A percentile compares a stretch with the other conserved stretches of the same genome.
These are phyloP conservation scores for Athelia sp. DNA, from an alignment of 1,284 basidiomycete species.

Conservation along the genomic window DNA sequence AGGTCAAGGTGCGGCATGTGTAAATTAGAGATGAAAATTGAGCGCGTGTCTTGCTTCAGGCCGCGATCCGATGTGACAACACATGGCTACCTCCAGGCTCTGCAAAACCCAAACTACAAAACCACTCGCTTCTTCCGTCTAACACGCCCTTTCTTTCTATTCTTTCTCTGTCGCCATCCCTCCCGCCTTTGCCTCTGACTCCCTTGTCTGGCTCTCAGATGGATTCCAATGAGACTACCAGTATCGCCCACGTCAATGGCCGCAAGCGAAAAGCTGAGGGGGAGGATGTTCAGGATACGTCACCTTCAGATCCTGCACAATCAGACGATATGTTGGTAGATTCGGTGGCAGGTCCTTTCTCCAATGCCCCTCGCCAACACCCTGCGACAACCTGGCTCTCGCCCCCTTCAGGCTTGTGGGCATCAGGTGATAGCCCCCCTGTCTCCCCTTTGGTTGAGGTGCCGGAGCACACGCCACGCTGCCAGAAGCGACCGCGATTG, in stretches of 20 bases:
- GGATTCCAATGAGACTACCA: constrained; percentile 25
- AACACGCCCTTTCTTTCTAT: neutral
- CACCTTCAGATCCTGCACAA: constrained; percentile 14
- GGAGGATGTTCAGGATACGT: constrained; percentile 34
- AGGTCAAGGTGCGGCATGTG: no score
- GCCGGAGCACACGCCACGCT: neutral
- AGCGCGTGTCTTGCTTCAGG: no score
- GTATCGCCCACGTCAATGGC: constrained; percentile 31
- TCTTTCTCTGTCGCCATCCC: no score
- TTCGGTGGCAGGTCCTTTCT: constrained; percentile 14
- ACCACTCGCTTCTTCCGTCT: neutral
- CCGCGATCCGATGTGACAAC: no score
- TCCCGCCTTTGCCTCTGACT: neutral
- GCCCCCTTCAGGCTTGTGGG: neutral
- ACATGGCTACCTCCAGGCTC: no score
- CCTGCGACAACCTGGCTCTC: neutral
- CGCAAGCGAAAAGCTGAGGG: constrained; percentile 54
- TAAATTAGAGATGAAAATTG: no score
- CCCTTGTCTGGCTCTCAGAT: constrained; percentile 30
- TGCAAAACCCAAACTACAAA: neutral
- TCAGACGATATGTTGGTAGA: constrained; percentile 11
- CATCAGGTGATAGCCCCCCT: neutral
- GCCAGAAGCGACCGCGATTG: neutral
- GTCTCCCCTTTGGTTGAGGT: neutral
- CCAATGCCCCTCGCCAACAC: constrained; percentile 21